These are phyloP conservation scores for Xylaria sp. DNA, from an alignment of 495 filamentous ascomycete species.

Conservation along the genomic window DNA sequence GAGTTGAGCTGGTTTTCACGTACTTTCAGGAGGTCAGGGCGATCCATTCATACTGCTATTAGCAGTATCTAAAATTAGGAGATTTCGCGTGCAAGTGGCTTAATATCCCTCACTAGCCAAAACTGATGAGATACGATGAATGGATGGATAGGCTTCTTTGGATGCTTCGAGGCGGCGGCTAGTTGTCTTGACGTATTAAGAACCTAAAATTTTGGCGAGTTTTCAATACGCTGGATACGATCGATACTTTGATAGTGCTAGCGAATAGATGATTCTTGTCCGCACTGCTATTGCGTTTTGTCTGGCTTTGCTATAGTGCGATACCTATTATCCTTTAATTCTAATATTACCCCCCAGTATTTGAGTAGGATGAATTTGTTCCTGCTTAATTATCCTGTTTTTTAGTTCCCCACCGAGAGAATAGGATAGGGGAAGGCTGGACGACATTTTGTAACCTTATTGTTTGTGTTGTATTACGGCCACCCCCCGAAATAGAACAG, in stretches of 20 bases:
- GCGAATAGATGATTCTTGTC: neutral
- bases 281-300: neutral
- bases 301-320: neutral
- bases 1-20: constrained; percentile 17
- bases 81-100: neutral
- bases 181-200: constrained; percentile 5
- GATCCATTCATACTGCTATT: constrained; percentile 9
- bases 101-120: constrained; percentile 15
- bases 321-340: neutral
- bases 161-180: constrained; percentile 8
- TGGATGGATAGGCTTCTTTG: neutral
- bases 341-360: neutral
- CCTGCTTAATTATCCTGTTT: neutral
- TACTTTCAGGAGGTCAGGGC: neutral
- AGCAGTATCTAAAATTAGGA: constrained; percentile 3
- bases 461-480: neutral
- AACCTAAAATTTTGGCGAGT: neutral
- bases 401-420: neutral
- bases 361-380: neutral
- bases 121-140: constrained; percentile 21
- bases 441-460: neutral
- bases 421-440: neutral
- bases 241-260: neutral
- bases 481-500: too few relatives aligned
- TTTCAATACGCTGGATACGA: neutral